Evolutionary conservation across 441 rosid species (phyloP), one percentile per base, ranked within the genome.

Genomic region (Croton setiger): DNA sequence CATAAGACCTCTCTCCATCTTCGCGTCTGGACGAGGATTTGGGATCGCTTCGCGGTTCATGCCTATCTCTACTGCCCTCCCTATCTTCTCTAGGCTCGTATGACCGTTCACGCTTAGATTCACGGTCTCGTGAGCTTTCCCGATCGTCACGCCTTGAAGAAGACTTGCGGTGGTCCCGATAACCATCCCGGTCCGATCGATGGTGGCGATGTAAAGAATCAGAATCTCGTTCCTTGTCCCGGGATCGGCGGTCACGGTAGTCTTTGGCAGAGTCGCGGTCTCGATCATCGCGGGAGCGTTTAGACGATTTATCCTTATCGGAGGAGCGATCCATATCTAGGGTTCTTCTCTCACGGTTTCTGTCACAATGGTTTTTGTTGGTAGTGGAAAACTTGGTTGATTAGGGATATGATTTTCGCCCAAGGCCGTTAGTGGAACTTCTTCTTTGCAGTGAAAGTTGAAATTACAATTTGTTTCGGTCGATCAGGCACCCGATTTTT

Each of bases 71-170:
- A 59, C 78, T 76, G 37, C 72, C 82, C 72, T 81, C 84, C 39
- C 83, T 73, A 63, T 78, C 80, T 3, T 79, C 77, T 63, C 66
- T 37, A 63, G 77, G 66, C 39, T 86, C 86, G 52, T 51, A 51
- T 47, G 86, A 76, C 55, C 80, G 75, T 66, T 74, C 80, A 14
- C 72, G 67, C 51, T 64, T 65, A 21, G 58, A 51, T 51, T 76
- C 80, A 41, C 75, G 80, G 21, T 82, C 85, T 35, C 78, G 80
- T 56, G 80, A 79, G 66, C 79, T 59, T 43, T 81, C 87, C 10
- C 85, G 72, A 36, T 86, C 91, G 35, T 83, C 89, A 51, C 78
- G 86, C 74, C 67, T 67, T 3, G 85, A 78, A 9, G 89, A 87
- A 3, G 69, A 65, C 33, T 68, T 78, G 64, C 70, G 72, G 66